Evolutionary conservation across 352 stramenopile species (phyloP).

Genomic region (Globisporangium camurandrum): DNA sequence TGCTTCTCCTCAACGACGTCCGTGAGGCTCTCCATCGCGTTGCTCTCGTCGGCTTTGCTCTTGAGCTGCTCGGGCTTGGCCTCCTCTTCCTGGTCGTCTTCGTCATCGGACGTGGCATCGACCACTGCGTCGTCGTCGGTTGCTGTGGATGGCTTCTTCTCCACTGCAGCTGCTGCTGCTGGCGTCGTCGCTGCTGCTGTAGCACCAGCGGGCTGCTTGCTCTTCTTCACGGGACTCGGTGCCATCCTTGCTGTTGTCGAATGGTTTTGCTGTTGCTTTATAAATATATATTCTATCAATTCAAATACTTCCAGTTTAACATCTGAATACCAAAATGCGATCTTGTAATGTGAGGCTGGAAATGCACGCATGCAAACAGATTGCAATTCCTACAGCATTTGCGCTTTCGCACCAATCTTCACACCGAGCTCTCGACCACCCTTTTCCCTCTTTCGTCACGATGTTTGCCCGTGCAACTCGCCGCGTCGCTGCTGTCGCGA

Average conservation of each 20-base stretch:
- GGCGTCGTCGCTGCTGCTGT: no score
- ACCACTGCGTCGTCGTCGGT: slow-evolving; percentile 4
- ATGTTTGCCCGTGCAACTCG: slow-evolving; percentile 72
- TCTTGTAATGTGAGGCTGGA: no score
- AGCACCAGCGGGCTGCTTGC: slow-evolving; percentile 13
- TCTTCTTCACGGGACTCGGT: slow-evolving; percentile 32
- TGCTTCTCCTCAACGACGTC: slow-evolving; percentile 83
- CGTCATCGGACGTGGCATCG: slow-evolving; percentile 41
- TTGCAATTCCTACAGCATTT: slow-evolving; percentile 27
- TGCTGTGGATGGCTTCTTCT: neutral
- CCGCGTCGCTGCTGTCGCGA: slow-evolving; percentile 54
- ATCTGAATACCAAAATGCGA: neutral
- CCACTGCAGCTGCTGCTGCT: neutral
- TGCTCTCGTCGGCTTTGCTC: slow-evolving; percentile 79
- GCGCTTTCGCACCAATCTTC: slow-evolving; percentile 15
- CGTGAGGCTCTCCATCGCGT: slow-evolving; percentile 77
- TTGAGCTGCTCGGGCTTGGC: slow-evolving; percentile 42
- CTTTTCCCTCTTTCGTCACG: slow-evolving; percentile 3
- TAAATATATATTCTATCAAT: neutral
- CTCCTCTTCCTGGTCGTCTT: slow-evolving; percentile 40
- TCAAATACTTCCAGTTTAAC: neutral
- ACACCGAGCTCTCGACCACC: slow-evolving; percentile 4
- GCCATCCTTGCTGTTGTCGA: slow-evolving; percentile 22
- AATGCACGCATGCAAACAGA: no score
- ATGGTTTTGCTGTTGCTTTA: neutral